Evolutionary conservation across 78 protist genomes (phyloP).

Genomic region (Monocercomonoides exilis): DNA sequence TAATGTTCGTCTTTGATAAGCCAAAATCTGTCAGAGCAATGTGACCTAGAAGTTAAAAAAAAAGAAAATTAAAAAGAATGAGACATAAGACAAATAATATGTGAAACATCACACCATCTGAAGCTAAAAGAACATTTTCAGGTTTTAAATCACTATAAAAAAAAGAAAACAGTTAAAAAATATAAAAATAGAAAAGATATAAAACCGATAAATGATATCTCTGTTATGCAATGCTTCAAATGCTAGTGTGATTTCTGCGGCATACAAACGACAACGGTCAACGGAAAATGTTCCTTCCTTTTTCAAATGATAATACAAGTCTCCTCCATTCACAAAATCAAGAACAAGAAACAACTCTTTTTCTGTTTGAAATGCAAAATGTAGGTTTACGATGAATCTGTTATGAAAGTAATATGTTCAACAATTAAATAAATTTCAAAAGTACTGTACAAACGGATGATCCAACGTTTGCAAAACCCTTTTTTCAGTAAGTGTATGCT

Average conservation of each 20-base stretch:
- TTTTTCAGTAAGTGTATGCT: slow-evolving; percentile 71
- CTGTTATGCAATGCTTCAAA: slow-evolving; percentile 64
- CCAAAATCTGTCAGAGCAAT: slow-evolving; percentile 90
- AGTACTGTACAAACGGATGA: slow-evolving; percentile 18
- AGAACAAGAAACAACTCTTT: slow-evolving; percentile 78
- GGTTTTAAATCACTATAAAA: slow-evolving; percentile 77
- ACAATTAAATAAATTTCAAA: neutral
- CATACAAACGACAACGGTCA: slow-evolving; percentile 59
- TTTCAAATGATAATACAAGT: slow-evolving; percentile 77
- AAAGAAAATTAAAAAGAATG: too few species aligned
- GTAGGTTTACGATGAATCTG: slow-evolving; percentile 72
- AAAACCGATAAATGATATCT: slow-evolving; percentile 51
- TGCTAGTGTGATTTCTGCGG: slow-evolving; percentile 73
- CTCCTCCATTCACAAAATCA: slow-evolving; percentile 90
- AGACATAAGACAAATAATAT: too few species aligned
- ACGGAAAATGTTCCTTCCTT: slow-evolving; percentile 50
- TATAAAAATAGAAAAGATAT: neutral
- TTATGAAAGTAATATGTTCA: neutral
- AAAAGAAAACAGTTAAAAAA: neutral
- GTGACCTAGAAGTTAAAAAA: slow-evolving; percentile 57
- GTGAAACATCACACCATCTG: slow-evolving; percentile 33
- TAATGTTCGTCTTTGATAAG: slow-evolving; percentile 64
- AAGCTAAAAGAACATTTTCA: slow-evolving; percentile 85
- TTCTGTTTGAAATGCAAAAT: slow-evolving; percentile 77
- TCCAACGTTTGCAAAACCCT: slow-evolving; percentile 30